phyloP scores from a whole-genome alignment of 2,329 filamentous ascomycete genomes.

The Sporothrix sp. region DNA sequence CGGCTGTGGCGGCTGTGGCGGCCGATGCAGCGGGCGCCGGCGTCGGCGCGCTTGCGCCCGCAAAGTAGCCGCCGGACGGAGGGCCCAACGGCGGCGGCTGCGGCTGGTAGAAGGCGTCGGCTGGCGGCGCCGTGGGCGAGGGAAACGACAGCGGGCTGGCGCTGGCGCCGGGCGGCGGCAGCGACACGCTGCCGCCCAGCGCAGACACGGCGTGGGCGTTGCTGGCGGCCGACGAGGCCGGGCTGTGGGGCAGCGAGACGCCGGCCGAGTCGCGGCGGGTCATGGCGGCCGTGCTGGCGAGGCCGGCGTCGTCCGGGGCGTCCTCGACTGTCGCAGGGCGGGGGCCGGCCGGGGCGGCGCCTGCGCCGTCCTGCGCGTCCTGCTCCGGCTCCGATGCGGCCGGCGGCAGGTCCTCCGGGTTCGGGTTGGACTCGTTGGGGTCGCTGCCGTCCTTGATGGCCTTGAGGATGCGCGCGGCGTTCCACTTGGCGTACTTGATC shows the following conservation, averaged over 20 bases:
- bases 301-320: constrained; percentile 31
- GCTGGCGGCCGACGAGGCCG: constrained; percentile 25
- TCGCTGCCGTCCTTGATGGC: constrained; percentile 86
- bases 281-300: too few species aligned
- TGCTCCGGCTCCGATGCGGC: too few species aligned
- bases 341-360: constrained; percentile 33
- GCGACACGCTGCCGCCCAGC: neutral
- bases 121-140: constrained; percentile 11
- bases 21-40: neutral
- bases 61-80: neutral
- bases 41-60: neutral
- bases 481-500: constrained; percentile 95
- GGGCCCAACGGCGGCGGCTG: constrained; percentile 7
- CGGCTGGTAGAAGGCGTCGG: constrained; percentile 24
- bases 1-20: too few species aligned
- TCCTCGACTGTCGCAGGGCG: constrained; percentile 44
- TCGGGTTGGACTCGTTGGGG: constrained; percentile 84
- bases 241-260: constrained; percentile 29
- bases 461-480: constrained; percentile 81
- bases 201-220: constrained; percentile 12
- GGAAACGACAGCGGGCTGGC: neutral
- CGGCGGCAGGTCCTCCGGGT: constrained; percentile 42
- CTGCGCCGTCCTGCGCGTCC: constrained; percentile 55
- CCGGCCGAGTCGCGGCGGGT: constrained; percentile 23
- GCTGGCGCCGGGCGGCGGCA: neutral